Evolutionary conservation across 164 flowering plant genomes (phyloP).

Genomic region (Brasenia schreberi): DNA sequence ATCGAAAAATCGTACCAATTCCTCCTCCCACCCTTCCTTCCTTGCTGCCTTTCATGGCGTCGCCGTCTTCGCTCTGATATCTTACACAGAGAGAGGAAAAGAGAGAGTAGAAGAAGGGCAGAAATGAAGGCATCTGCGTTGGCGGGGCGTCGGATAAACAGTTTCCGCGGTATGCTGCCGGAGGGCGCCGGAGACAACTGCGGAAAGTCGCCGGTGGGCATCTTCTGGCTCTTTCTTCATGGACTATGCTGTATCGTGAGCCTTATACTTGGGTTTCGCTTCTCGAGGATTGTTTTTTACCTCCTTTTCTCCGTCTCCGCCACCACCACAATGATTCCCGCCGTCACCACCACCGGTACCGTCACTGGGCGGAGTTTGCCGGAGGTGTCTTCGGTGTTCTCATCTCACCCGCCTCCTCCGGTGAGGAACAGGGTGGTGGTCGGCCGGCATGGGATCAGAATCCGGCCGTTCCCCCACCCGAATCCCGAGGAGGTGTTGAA

Average conservation of each 20-base stretch:
- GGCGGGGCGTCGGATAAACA: constrained; percentile 31
- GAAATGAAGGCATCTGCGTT: constrained; percentile 49
- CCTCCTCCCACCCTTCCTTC: background rate
- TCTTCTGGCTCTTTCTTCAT: constrained; percentile 67
- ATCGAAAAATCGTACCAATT: no score
- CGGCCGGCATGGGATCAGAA: constrained; percentile 86
- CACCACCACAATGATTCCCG: constrained; percentile 14
- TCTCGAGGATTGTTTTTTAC: constrained; percentile 65
- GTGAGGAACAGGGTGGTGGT: constrained; percentile 60
- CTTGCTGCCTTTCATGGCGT: background rate
- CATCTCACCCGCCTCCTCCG: constrained; percentile 9
- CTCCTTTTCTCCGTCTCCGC: constrained; percentile 46
- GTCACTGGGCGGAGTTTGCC: constrained; percentile 2
- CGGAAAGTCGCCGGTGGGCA: constrained; percentile 43
- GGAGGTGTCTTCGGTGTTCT: background rate
- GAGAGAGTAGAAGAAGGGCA: background rate
- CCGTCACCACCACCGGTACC: constrained; percentile 15
- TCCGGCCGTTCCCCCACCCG: constrained; percentile 95
- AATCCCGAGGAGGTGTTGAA: constrained; percentile 71
- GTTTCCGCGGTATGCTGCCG: constrained; percentile 37
- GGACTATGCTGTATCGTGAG: constrained; percentile 72
- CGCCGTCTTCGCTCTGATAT: background rate
- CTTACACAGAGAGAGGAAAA: background rate
- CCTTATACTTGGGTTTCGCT: constrained; percentile 70
- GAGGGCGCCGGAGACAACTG: constrained; percentile 34